Percentiles rank a stretch among this genome's conserved stretches.
These are phyloP conservation scores for Penicillium sp. DNA, from an alignment of 2,329 filamentous ascomycete genomes.

Conservation along the genomic window DNA sequence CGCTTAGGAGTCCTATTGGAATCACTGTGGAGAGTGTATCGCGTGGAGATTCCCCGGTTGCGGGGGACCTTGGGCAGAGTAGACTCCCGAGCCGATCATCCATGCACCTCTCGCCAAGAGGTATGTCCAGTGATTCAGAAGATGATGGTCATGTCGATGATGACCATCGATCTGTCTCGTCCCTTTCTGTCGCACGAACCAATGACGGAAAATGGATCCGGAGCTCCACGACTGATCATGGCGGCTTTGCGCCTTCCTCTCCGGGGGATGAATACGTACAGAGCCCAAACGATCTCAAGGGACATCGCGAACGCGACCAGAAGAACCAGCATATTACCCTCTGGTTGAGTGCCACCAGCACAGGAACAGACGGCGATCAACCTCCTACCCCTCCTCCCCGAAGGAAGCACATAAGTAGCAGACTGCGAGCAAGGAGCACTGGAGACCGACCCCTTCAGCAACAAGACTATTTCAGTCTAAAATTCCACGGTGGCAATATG, in stretches of 20 bases:
- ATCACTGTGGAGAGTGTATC: constrained; percentile 42
- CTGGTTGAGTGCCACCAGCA: constrained; percentile 54
- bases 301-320: constrained; percentile 48
- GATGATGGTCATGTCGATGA: constrained; percentile 25
- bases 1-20: constrained; percentile 47
- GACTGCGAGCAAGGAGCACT: constrained; percentile 50
- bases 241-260: constrained; percentile 49
- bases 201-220: constrained; percentile 50
- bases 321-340: constrained; percentile 55
- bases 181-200: constrained; percentile 32
- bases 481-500: constrained; percentile 34
- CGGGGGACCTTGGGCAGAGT: constrained; percentile 15
- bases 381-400: constrained; percentile 21
- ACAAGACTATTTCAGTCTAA: constrained; percentile 35
- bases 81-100: constrained; percentile 35
- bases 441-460: constrained; percentile 34
- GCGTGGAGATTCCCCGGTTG: constrained; percentile 45
- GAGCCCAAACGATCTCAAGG: constrained; percentile 53
- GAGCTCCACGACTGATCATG: constrained; percentile 39
- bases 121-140: constrained; percentile 27
- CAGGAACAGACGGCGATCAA: constrained; percentile 38
- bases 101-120: constrained; percentile 37
- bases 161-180: constrained; percentile 18
- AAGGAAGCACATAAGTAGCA: constrained; percentile 22
- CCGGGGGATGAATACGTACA: constrained; percentile 47